A percentile compares a stretch with the other conserved stretches of the same genome.
These are phyloP conservation scores for Ailanthus altissimus DNA, from an alignment of 345 rosid species.

Conservation along the genomic window DNA sequence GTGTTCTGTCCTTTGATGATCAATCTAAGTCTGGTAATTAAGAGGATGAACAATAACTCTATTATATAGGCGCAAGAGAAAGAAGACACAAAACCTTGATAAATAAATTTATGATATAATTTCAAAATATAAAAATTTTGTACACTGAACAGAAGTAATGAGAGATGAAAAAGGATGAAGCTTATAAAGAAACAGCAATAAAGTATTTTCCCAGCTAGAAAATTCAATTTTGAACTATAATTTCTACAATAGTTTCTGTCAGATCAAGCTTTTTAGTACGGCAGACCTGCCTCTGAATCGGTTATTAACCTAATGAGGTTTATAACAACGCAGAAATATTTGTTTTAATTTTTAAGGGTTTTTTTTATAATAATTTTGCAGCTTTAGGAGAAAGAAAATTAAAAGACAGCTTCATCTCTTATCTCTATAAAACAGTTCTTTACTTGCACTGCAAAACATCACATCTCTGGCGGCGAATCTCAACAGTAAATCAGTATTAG, in stretches of 20 bases:
- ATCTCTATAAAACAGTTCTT: neutral
- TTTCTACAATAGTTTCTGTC: neutral
- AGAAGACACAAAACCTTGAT: neutral
- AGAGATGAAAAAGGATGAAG: neutral
- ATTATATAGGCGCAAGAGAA: neutral
- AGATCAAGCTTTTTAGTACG: neutral
- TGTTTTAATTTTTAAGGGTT: too few relatives aligned
- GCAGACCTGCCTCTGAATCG: neutral
- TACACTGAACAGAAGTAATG: neutral
- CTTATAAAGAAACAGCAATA: neutral
- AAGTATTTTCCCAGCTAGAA: neutral
- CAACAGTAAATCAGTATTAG: conserved; percentile 31
- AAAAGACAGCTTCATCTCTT: neutral
- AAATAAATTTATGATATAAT: neutral
- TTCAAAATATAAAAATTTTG: neutral
- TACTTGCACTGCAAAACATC: conserved; percentile 33
- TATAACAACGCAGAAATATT: too few relatives aligned
- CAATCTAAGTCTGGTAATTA: too few relatives aligned
- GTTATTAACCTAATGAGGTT: neutral
- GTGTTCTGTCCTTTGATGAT: too few relatives aligned
- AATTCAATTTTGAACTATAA: neutral
- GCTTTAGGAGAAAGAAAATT: too few relatives aligned
- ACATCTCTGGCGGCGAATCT: conserved; percentile 40
- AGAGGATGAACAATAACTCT: too few relatives aligned
- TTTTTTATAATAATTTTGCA: too few relatives aligned